Base-by-base conservation (phyloP, 345 rosid genomes). In the Acer campestre region DNA sequence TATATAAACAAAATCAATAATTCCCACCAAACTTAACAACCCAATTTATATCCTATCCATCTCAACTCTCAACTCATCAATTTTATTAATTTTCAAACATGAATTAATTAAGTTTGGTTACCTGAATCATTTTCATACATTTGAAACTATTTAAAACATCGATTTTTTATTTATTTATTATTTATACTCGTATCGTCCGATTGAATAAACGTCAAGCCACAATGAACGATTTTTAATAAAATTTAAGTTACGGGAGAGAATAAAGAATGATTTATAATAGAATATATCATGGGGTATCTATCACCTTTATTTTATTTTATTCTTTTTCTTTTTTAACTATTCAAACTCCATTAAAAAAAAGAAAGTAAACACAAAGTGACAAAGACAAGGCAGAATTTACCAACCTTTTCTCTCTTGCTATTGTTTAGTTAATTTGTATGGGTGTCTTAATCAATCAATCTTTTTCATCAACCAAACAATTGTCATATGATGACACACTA, bases 361-460 rank as follows among this genome's bases (percentile, higher is more conserved):
- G 5, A 71, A 69, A 69, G 66, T 61, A 14, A 71, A 71, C 49
- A 44, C 53, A 14, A 25, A 25, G 27, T 25, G 27, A 25, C 27
- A 25, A 71, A 71, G 38, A 44, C 53, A 18, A 29, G 29, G 12
- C 4, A 20, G 9, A 58, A 31, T 20, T 64, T 35, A 14, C 65
- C 46, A 63, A 69, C 48, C 40, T 66, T 51, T 27, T 49, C 20
- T 55, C 0, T 27, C 18, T 46, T 29, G 31, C 0, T 48, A 7
- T n/a, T 74, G 70, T 49, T 74, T 69, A 17, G 38, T 72, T 66
- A 14, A 59, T 31, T 74, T 53, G 44, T 20, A 20, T 7, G 14
- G 2, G 69, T 76, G 69, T 76, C 78, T 75, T 82, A 78, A 70
- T 44, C 67, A 12, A 73, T 71, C 74, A 40, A 62, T 74, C 61